These are phyloP conservation scores for Syzygium jambos DNA, from an alignment of 345 rosid genomes.

Conservation along the genomic window DNA sequence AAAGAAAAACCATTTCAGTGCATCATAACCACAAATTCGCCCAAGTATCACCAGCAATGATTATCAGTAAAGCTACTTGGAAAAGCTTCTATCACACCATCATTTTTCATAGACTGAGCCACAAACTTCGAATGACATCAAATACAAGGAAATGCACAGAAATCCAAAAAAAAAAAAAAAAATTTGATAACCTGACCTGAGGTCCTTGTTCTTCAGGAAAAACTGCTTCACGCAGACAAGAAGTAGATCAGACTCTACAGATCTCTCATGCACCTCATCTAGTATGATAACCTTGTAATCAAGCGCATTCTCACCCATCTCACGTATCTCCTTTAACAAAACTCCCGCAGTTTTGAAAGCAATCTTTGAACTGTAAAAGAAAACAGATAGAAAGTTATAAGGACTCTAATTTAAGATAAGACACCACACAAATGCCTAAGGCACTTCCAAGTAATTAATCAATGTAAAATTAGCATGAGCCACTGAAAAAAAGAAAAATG, in stretches of 20 bases:
- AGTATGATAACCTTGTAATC: constrained; percentile 82
- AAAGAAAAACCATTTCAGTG: not conserved
- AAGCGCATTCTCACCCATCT: constrained; percentile 71
- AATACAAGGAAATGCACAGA: no score
- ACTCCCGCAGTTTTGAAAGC: constrained; percentile 17
- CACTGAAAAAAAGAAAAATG: no score
- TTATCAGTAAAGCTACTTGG: not conserved
- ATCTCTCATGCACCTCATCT: constrained; percentile 98
- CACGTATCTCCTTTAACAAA: constrained; percentile 77
- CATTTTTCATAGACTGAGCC: not conserved
- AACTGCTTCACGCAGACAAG: constrained; percentile 87
- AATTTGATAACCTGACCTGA: constrained; percentile 39
- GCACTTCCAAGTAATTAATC: no score
- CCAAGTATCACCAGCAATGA: not conserved
- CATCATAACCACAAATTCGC: not conserved
- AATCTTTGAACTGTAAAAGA: constrained; percentile 55
- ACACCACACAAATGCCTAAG: no score
- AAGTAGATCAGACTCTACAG: constrained; percentile 87
- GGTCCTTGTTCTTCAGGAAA: constrained; percentile 50
- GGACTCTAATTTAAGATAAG: not conserved
- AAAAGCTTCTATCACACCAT: not conserved
- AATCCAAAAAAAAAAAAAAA: no score
- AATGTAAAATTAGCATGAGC: no score
- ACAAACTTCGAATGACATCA: not conserved
- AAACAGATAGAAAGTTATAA: not conserved